These are phyloP conservation scores for Fusarium sp. DNA, from an alignment of 2,329 filamentous ascomycete genomes.

Conservation along the genomic window DNA sequence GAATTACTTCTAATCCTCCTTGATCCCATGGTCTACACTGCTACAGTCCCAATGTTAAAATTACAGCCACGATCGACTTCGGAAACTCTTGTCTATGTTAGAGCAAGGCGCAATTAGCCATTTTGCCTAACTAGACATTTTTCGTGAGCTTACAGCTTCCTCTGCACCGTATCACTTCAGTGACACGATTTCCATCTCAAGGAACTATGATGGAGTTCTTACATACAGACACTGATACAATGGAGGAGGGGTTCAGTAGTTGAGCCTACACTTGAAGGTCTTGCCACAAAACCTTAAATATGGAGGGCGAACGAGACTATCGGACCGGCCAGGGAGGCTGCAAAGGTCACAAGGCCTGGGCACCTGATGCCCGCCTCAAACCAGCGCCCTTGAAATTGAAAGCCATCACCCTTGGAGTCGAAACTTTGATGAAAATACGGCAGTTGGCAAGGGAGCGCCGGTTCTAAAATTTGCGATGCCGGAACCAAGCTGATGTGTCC, in stretches of 20 bases:
- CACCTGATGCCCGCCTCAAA: neutral
- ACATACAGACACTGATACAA: neutral
- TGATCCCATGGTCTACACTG: neutral
- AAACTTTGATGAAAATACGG: no score
- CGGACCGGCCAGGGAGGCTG: neutral
- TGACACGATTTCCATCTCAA: no score
- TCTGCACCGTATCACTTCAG: neutral
- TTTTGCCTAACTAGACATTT: neutral
- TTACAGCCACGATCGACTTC: neutral
- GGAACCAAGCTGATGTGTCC: neutral
- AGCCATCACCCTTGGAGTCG: neutral
- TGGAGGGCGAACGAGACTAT: neutral
- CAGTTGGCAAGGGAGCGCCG: no score
- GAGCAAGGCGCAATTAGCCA: rapidly evolving
- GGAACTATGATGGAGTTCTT: neutral
- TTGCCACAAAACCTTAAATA: neutral
- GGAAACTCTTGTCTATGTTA: neutral
- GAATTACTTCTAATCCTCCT: neutral
- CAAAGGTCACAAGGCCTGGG: neutral
- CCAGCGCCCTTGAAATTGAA: neutral
- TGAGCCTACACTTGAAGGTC: no score
- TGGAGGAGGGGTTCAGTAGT: neutral
- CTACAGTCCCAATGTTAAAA: neutral
- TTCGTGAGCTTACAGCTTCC: neutral
- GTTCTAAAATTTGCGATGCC: neutral